Conservation (phyloP, 352 stramenopile species). For the Phytophthora vignae region DNA sequence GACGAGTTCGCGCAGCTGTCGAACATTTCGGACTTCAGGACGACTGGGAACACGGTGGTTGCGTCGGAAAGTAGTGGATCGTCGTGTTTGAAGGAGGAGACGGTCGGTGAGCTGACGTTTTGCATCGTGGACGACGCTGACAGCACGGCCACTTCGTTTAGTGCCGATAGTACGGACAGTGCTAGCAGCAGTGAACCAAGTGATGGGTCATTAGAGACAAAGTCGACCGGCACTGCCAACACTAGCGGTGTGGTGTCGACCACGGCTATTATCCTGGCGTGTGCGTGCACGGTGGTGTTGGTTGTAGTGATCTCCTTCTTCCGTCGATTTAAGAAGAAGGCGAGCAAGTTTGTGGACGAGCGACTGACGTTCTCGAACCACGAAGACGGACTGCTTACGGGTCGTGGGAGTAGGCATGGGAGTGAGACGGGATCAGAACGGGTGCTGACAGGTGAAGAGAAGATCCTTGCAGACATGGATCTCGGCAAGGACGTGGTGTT, state of each 20-base stretch:
- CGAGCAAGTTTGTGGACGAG: constrained; percentile 44
- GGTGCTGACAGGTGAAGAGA: constrained; percentile 17
- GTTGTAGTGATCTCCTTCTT: constrained; percentile 49
- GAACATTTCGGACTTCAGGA: constrained; percentile 43
- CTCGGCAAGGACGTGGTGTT: constrained; percentile 54
- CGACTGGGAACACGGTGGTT: constrained; percentile 42
- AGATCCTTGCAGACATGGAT: constrained; percentile 55
- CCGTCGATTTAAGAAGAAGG: constrained; percentile 46
- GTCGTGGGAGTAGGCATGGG: constrained; percentile 8
- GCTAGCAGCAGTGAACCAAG: constrained; percentile 7
- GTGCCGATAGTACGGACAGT: constrained; percentile 8
- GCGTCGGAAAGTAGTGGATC: constrained; percentile 5
- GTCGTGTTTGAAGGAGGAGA: constrained; percentile 43
- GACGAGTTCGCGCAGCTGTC: constrained; percentile 36
- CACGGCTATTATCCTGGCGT: constrained; percentile 35
- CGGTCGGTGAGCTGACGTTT: constrained; percentile 35
- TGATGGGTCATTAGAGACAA: constrained; percentile 26
- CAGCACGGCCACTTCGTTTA: constrained; percentile 9
- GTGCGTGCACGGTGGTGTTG: constrained; percentile 34
- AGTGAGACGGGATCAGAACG: constrained; percentile 18
- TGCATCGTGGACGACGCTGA: constrained; percentile 38
- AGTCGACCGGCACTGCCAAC: constrained; percentile 16
- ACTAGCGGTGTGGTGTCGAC: constrained; percentile 14
- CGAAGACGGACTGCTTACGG: constrained; percentile 34
- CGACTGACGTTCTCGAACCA: constrained; percentile 45